Evolutionary conservation across 768 basidiomycete species (phyloP).

Genomic region (Tulasnella sp.): DNA sequence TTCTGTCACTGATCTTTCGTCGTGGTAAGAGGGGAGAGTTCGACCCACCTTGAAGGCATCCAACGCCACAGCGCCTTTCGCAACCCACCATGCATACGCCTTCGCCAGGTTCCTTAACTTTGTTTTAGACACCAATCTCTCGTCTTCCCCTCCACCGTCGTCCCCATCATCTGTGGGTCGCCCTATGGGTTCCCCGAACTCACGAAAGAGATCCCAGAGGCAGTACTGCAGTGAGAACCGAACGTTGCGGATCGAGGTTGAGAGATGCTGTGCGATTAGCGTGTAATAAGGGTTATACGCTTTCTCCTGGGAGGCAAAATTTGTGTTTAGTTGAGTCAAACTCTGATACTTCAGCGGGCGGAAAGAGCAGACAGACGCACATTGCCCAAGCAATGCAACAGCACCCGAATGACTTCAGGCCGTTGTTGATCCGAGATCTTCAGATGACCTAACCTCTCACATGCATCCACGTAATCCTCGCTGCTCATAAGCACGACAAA

Average conservation of each 20-base stretch:
- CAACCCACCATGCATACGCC: slow-evolving; percentile 90
- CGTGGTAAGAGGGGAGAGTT: background rate
- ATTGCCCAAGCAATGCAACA: slow-evolving; percentile 88
- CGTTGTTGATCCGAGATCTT: slow-evolving; percentile 85
- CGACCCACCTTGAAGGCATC: slow-evolving; percentile 72
- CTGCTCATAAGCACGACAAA: slow-evolving; percentile 95
- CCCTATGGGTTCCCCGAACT: slow-evolving; percentile 76
- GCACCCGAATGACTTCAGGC: slow-evolving; percentile 88
- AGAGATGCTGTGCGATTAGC: slow-evolving; percentile 80
- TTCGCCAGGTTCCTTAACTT: slow-evolving; percentile 70
- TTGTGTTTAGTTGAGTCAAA: background rate
- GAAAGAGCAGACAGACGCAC: slow-evolving; percentile 46
- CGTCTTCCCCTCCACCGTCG: slow-evolving; percentile 37
- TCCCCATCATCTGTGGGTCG: slow-evolving; percentile 67
- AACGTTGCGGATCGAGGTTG: slow-evolving; percentile 64
- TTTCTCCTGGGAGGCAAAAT: slow-evolving; percentile 59
- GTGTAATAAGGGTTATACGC: slow-evolving; percentile 94
- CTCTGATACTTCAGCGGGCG: background rate
- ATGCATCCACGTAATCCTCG: slow-evolving; percentile 95
- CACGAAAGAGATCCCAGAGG: slow-evolving; percentile 94
- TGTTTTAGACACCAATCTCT: slow-evolving; percentile 48
- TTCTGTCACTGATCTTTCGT: background rate
- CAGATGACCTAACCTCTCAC: slow-evolving; percentile 79
- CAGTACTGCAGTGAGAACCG: slow-evolving; percentile 92
- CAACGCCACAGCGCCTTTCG: slow-evolving; percentile 71